Conservation (phyloP, 78 protist species). For the Planoprotostelium fungivorum region DNA sequence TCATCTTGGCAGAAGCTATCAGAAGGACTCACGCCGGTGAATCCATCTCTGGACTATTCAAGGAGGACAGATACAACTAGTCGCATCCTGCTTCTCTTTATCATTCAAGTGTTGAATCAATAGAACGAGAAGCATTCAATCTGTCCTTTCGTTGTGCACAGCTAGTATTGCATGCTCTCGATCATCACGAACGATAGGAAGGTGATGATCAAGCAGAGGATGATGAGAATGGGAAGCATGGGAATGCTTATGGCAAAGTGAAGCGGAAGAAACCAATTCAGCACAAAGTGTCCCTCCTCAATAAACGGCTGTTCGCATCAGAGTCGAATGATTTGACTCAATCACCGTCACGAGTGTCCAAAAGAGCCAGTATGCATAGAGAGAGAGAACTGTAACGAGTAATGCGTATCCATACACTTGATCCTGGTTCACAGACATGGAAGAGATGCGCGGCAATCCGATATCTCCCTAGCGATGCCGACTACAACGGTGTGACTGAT, state of each 20-base stretch:
- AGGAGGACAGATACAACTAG: neutral
- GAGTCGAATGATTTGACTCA: neutral
- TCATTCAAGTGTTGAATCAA: too few relatives aligned
- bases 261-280: neutral
- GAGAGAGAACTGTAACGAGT: neutral
- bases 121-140: too few relatives aligned
- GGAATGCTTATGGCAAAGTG: neutral
- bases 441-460: too few relatives aligned
- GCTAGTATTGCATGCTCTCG: neutral
- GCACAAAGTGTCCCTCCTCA: neutral
- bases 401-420: neutral
- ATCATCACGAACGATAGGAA: neutral
- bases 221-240: neutral
- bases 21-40: slow-evolving; percentile 70
- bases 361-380: neutral
- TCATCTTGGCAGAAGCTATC: slow-evolving; percentile 80
- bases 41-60: neutral
- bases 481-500: too few relatives aligned
- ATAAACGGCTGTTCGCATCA: neutral
- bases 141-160: too few relatives aligned
- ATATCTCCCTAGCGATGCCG: too few relatives aligned
- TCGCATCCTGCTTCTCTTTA: too few relatives aligned
- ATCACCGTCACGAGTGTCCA: neutral
- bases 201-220: neutral
- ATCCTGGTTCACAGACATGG: neutral